A percentile compares a stretch with the other conserved stretches of the same genome.
phyloP scores from a whole-genome alignment of 208 protist genomes.

The Trypanosoma cruzi region DNA sequence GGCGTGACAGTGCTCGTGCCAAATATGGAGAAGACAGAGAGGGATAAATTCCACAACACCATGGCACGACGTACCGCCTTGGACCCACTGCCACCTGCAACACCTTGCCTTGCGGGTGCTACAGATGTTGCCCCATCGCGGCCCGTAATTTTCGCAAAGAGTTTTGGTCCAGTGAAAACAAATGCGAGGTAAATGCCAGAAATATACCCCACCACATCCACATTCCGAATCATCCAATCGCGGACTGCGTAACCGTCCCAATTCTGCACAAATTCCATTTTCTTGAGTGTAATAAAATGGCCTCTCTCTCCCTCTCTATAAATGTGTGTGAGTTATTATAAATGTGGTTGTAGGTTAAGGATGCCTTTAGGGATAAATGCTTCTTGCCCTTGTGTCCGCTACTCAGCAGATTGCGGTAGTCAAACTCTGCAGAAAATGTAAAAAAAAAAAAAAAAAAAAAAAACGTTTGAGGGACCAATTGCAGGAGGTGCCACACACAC shows the following conservation, averaged over 20 bases:
- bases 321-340: background rate
- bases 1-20: conserved; percentile 38
- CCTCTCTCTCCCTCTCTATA: background rate
- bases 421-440: too few relatives aligned
- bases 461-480: background rate
- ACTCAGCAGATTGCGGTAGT: too few relatives aligned
- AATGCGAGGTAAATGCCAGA: conserved; percentile 34
- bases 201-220: conserved; percentile 43
- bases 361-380: too few relatives aligned
- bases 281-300: background rate
- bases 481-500: background rate
- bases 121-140: background rate
- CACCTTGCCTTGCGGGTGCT: background rate
- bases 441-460: background rate
- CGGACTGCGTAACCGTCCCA: conserved; percentile 39
- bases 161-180: conserved; percentile 27
- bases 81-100: conserved; percentile 19
- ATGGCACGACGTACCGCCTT: conserved; percentile 19
- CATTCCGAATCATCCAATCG: conserved; percentile 44
- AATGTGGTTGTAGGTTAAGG: conserved; percentile 22
- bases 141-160: conserved; percentile 16
- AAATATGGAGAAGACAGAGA: conserved; percentile 48
- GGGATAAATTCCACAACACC: conserved; percentile 53
- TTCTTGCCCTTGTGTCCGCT: too few relatives aligned
- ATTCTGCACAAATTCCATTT: conserved; percentile 6